phyloP scores from a whole-genome alignment of 2,329 filamentous ascomycete species.

The Penicillium verrucosum region DNA sequence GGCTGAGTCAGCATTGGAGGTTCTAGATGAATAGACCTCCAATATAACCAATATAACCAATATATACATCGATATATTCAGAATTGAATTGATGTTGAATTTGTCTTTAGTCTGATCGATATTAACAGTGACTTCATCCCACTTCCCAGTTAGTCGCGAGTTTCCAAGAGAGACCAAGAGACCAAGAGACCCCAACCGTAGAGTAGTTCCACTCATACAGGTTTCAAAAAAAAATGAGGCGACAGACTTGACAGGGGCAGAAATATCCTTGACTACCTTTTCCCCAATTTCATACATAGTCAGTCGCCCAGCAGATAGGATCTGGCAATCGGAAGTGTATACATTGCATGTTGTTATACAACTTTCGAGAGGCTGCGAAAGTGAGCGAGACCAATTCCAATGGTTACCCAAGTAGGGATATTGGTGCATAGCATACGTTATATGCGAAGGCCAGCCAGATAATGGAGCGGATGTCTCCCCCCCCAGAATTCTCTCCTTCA shows the following conservation, averaged over 20 bases:
- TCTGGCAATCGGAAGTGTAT: not conserved
- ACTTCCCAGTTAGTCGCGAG: not conserved
- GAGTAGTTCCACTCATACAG: conserved; percentile 8
- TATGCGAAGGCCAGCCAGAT: not conserved
- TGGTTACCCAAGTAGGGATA: not conserved
- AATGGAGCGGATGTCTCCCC: not conserved
- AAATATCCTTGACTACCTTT: not conserved
- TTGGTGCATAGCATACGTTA: not conserved
- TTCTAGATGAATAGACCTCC: not conserved
- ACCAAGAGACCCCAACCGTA: not conserved
- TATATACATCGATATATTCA: not conserved
- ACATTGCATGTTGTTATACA: not conserved
- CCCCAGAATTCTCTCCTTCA: not conserved
- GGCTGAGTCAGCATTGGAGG: not conserved
- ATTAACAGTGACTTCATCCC: not conserved
- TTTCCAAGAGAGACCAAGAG: not conserved
- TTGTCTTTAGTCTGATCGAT: not conserved
- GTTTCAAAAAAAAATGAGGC: not conserved
- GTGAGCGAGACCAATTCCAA: not conserved
- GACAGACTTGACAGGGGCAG: not conserved
- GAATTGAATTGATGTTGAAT: not conserved
- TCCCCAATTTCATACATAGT: not conserved
- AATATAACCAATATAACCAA: not conserved
- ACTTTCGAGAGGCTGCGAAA: not conserved
- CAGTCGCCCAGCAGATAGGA: not conserved